These are phyloP conservation scores for Poterioochromonas sp. DNA, from an alignment of 352 stramenopile species.

Conservation along the genomic window DNA sequence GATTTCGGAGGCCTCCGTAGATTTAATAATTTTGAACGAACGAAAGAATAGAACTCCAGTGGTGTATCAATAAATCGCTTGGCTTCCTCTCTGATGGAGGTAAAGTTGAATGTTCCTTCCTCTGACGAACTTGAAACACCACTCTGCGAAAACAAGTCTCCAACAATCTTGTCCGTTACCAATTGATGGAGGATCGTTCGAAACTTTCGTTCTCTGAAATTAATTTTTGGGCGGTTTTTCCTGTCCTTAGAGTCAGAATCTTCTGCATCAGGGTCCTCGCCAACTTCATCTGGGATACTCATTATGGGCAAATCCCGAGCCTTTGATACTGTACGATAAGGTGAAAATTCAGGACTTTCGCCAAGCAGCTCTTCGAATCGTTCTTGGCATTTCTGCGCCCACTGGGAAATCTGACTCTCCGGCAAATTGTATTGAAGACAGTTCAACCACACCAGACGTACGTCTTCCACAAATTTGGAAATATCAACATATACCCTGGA, in stretches of 20 bases:
- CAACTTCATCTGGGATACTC: background rate
- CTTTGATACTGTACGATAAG: background rate
- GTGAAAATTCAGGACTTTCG: background rate
- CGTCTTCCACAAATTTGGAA: background rate
- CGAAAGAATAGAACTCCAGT: background rate
- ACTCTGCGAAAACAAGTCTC: no score
- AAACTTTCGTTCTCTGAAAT: no score
- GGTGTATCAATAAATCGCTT: background rate
- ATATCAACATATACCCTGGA: background rate
- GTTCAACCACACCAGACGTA: background rate
- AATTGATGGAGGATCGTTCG: no score
- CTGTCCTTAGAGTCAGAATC: no score
- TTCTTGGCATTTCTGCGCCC: background rate
- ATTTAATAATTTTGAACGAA: background rate
- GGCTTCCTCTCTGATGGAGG: background rate
- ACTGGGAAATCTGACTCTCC: background rate
- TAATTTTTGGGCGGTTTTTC: no score
- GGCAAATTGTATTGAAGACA: background rate
- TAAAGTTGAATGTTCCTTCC: no score
- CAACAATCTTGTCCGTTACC: no score
- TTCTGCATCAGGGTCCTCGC: background rate
- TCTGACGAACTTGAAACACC: no score
- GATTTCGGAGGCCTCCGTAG: no score
- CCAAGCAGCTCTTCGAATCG: background rate
- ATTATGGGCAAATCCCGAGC: background rate